Evolutionary conservation across 306 rosid species (phyloP), one percentile per base, ranked within the genome.

Genomic region (Leucaena leucocephala): DNA sequence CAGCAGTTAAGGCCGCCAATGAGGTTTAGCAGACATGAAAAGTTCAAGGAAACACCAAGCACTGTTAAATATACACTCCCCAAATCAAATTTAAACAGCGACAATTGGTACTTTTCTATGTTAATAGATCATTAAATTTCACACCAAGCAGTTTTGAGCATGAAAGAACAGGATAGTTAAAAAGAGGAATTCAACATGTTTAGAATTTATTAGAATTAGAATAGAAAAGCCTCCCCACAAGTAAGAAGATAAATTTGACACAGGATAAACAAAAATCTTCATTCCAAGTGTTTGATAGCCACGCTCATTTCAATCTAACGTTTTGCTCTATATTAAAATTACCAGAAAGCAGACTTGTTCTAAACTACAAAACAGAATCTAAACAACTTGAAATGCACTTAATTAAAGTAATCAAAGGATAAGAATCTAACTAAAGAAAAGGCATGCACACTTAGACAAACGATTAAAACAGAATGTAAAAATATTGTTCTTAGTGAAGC

Each of bases 331-430:
- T 55, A 22, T 45, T 27, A 1, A 43, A 61, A 61, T 8, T 63
- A 45, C 27, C 35, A 62, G 78, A 44, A 44, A 59, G 71, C 71
- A 43, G 71, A 44, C 71, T 14, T 62, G 59, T 45, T 43, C 44
- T 27, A 17, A 62, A 62, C 59, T 27, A 61, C n/a, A 33, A 61
- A 33, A 62, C 34, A 44, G 12, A 61, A 75, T 36, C 71, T 17
- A 62, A 75, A 38, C 44, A n/a, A 52, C 8, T 17, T 49, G 55
- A 34, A 34, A 45, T 17, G 43, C 4, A 63, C 71, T 75, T 45
- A 17, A 72, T 67, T 10, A 4, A 1, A 43, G 38, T 12, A 12
- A 22, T 15, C 38, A 43, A 68, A 68, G 39, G 55, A 21, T 5
- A 44, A 67, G 50, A 67, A 8, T 19, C 16, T 40, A 19, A 40